Conservation (phyloP, 164 flowering plant genomes). For the Litsea cubeba region DNA sequence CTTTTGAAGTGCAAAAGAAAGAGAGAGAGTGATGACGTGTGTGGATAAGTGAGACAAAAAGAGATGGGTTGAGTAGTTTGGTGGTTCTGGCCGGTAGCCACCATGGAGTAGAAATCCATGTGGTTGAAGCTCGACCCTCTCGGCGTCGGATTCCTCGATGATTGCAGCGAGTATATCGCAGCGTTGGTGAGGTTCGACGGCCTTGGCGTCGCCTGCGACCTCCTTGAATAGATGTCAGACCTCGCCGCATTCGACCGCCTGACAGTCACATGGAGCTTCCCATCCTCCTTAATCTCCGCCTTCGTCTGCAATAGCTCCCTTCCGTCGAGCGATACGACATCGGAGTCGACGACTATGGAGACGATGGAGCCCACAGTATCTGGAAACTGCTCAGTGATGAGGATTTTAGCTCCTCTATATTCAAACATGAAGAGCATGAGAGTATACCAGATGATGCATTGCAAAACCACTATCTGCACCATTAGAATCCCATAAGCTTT, state of each 20-base stretch:
- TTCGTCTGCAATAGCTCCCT: slow-evolving; percentile 56
- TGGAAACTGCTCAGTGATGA: slow-evolving; percentile 87
- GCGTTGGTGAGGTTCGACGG: slow-evolving; percentile 80
- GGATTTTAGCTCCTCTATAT: slow-evolving; percentile 64
- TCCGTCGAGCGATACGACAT: slow-evolving; percentile 77
- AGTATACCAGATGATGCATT: slow-evolving; percentile 94
- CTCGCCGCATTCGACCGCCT: slow-evolving; percentile 77
- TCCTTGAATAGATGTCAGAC: slow-evolving; percentile 72
- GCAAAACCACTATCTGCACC: slow-evolving; percentile 92
- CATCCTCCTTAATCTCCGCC: slow-evolving; percentile 76
- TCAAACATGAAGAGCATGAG: slow-evolving; percentile 87
- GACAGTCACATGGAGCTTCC: slow-evolving; percentile 79
- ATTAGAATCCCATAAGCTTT: slow-evolving; percentile 61
- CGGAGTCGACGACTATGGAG: slow-evolving; percentile 82
- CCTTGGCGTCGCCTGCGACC: slow-evolving; percentile 71
- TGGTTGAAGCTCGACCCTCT: slow-evolving; percentile 86
- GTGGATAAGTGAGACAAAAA: too few relatives aligned
- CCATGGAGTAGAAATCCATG: slow-evolving; percentile 82
- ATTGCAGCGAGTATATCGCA: slow-evolving; percentile 77
- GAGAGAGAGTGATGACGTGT: too few relatives aligned
- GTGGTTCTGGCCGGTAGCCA: slow-evolving; percentile 45
- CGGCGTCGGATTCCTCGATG: slow-evolving; percentile 76
- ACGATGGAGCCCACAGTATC: slow-evolving; percentile 80
- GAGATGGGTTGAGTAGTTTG: too few relatives aligned
- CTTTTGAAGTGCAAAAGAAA: too few relatives aligned